A percentile compares a stretch with the other conserved stretches of the same genome.
Evolutionary conservation across 805 yeast species (phyloP).

Genomic region (Ogataea populi-albae): DNA sequence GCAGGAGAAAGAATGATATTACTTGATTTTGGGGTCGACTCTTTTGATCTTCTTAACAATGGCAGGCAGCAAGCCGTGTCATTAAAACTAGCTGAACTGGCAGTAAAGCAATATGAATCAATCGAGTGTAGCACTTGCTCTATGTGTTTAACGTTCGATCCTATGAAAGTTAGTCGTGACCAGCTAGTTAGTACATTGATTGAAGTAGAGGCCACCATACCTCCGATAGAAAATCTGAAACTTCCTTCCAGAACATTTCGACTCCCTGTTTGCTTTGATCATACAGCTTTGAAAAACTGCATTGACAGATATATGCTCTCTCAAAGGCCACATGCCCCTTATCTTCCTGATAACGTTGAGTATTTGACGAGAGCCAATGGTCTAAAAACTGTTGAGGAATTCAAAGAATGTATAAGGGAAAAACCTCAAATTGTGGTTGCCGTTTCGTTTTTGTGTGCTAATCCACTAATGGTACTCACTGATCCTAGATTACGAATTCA

Average conservation of each 20-base stretch:
- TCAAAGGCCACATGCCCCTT: slow-evolving; percentile 87
- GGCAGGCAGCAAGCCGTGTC: slow-evolving; percentile 71
- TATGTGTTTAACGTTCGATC: slow-evolving; percentile 81
- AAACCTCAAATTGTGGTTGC: slow-evolving; percentile 88
- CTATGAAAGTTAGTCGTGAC: slow-evolving; percentile 55
- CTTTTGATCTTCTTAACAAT: slow-evolving; percentile 72
- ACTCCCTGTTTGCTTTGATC: slow-evolving; percentile 96
- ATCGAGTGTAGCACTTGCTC: slow-evolving; percentile 98
- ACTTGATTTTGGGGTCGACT: slow-evolving; percentile 89
- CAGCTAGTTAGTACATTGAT: slow-evolving; percentile 59
- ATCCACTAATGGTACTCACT: slow-evolving; percentile 96
- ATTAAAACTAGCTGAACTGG: slow-evolving; percentile 58
- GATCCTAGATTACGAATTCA: slow-evolving; percentile 92
- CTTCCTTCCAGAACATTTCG: slow-evolving; percentile 78
- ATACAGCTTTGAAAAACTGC: slow-evolving; percentile 79
- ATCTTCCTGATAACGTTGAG: slow-evolving; percentile 97
- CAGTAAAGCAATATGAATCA: slow-evolving; percentile 78
- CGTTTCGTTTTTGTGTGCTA: slow-evolving; percentile 96
- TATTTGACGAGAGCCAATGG: slow-evolving; percentile 87
- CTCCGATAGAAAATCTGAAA: slow-evolving; percentile 74
- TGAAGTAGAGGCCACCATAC: slow-evolving; percentile 70
- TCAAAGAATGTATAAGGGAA: slow-evolving; percentile 82
- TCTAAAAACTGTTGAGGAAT: slow-evolving; percentile 67
- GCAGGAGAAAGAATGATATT: slow-evolving; percentile 94
- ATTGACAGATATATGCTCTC: slow-evolving; percentile 91